A percentile compares a stretch with the other conserved stretches of the same genome.
Evolutionary conservation across 2,329 filamentous ascomycete genomes (phyloP).

Genomic region (Pyricularia grisea): DNA sequence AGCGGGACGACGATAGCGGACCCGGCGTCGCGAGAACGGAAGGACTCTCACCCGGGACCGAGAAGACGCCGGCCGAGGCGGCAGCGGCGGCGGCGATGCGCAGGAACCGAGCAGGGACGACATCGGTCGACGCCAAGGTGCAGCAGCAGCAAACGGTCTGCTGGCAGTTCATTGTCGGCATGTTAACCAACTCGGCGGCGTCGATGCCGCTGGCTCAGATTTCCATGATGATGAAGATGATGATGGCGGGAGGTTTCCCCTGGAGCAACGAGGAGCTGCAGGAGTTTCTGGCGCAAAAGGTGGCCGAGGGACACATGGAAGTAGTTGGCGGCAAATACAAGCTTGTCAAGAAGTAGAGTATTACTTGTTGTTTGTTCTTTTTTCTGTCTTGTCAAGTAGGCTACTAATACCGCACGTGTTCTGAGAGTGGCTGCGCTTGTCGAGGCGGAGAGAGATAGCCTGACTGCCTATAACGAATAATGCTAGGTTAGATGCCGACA

Average conservation of each 20-base stretch:
- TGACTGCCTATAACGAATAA: neutral
- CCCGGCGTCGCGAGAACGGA: slow-evolving; percentile 8
- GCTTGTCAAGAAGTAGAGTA: slow-evolving; percentile 43
- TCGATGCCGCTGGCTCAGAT: slow-evolving; percentile 75
- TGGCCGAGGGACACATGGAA: slow-evolving; percentile 61
- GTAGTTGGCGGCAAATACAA: slow-evolving; percentile 62
- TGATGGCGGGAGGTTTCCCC: slow-evolving; percentile 77
- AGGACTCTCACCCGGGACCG: slow-evolving; percentile 9
- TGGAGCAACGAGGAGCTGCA: slow-evolving; percentile 84
- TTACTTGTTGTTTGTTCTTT: neutral
- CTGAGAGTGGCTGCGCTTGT: neutral
- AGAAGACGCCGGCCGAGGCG: slow-evolving; percentile 11
- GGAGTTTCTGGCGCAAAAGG: slow-evolving; percentile 71
- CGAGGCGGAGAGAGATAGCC: neutral
- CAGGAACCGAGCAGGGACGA: slow-evolving; percentile 27
- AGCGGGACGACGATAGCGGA: slow-evolving; percentile 18
- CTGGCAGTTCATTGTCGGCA: slow-evolving; percentile 85
- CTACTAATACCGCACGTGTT: neutral
- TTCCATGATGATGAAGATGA: slow-evolving; percentile 90
- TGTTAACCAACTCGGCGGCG: slow-evolving; percentile 84
- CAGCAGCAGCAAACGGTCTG: slow-evolving; percentile 57
- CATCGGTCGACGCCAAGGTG: slow-evolving; percentile 47
- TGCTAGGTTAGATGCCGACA: neutral
- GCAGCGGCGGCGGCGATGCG: slow-evolving; percentile 17
- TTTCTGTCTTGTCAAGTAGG: neutral